These are phyloP conservation scores for Berberis vulgaris DNA, from an alignment of 164 flowering plant genomes.

Conservation along the genomic window DNA sequence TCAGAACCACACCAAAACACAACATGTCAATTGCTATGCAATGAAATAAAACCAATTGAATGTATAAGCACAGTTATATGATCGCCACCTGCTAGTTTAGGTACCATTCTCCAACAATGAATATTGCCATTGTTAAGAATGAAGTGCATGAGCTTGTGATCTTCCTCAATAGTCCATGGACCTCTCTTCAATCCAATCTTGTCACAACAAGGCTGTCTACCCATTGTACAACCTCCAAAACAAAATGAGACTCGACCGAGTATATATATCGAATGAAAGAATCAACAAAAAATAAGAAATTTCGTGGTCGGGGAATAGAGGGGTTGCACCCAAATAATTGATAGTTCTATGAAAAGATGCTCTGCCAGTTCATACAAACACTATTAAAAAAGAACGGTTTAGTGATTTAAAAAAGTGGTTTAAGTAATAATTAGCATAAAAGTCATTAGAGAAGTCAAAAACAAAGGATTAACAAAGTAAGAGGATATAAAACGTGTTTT, in stretches of 20 bases:
- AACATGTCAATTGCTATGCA: constrained; percentile 2
- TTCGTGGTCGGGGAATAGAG: constrained; percentile 10
- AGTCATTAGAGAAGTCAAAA: too few relatives aligned
- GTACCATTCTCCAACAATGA: constrained; percentile 74
- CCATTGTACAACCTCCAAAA: constrained; percentile 29
- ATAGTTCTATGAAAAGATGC: constrained; percentile 33
- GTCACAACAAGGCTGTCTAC: constrained; percentile 75
- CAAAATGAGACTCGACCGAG: background rate
- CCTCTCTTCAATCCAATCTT: constrained; percentile 71
- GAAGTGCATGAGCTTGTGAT: constrained; percentile 64
- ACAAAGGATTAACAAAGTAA: constrained; percentile 5
- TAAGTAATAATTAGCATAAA: too few relatives aligned
- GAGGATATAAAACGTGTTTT: constrained; percentile 25
- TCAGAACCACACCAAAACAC: constrained; percentile 5
- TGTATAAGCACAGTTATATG: background rate
- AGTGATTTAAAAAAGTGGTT: too few relatives aligned
- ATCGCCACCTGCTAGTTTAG: constrained; percentile 63
- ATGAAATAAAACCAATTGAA: background rate
- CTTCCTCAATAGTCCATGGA: constrained; percentile 82
- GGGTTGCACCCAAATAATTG: constrained; percentile 17
- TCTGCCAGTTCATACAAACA: constrained; percentile 40
- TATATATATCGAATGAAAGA: background rate
- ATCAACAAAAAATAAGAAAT: background rate
- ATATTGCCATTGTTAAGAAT: constrained; percentile 74
- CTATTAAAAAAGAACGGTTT: constrained; percentile 4